These are phyloP conservation scores for Pueraria montana DNA, from an alignment of 306 rosid species.

Conservation along the genomic window DNA sequence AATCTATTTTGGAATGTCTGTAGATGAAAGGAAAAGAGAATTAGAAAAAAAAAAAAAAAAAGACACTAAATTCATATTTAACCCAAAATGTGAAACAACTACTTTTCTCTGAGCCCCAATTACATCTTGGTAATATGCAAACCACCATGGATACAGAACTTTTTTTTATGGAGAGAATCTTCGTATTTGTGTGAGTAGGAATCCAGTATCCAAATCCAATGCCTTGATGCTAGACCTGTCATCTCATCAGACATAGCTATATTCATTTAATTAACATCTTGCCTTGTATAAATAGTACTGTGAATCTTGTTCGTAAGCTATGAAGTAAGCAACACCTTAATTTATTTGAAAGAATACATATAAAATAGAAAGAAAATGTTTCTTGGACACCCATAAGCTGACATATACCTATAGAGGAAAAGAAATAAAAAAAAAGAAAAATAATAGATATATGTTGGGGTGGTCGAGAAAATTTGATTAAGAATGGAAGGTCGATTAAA, in stretches of 20 bases:
- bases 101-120: no score
- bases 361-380: not conserved
- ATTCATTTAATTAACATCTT: not conserved
- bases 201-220: not conserved
- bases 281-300: no score
- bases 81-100: no score
- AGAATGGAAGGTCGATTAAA: no score
- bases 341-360: not conserved
- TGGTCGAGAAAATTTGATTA: no score
- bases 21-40: no score
- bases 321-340: not conserved
- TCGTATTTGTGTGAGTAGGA: not conserved
- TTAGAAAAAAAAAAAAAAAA: no score
- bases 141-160: not conserved
- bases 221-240: not conserved
- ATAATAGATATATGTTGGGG: not conserved
- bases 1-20: no score
- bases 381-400: not conserved
- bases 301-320: not conserved
- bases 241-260: not conserved
- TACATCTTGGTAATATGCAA: not conserved
- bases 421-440: not conserved
- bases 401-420: no score
- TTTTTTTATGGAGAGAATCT: not conserved
- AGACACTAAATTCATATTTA: no score